Conservation (phyloP, 345 rosid species). For the Clausena lansium region DNA sequence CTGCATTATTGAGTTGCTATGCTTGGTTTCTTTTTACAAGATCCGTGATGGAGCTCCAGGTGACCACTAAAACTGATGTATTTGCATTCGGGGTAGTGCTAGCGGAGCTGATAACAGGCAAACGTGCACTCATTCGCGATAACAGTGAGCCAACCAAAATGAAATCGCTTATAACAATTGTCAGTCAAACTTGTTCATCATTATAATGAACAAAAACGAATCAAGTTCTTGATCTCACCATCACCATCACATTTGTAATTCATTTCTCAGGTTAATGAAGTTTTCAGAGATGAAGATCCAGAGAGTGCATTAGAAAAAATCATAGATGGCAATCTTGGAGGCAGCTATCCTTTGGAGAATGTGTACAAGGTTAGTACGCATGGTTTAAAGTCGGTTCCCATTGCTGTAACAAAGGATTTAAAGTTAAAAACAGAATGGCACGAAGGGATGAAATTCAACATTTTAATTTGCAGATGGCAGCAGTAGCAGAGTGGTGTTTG, state of each 20-base stretch:
- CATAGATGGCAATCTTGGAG: slow-evolving; percentile 44
- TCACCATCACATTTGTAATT: not conserved
- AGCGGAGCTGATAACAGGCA: slow-evolving; percentile 66
- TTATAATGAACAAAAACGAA: not conserved
- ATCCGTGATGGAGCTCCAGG: slow-evolving; percentile 66
- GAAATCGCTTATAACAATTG: slow-evolving; percentile 49
- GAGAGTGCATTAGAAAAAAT: slow-evolving; percentile 37
- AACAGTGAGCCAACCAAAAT: slow-evolving; percentile 40
- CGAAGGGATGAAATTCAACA: not conserved
- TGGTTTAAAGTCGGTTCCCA: not conserved
- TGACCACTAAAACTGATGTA: slow-evolving; percentile 60
- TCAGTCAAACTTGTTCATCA: slow-evolving; percentile 19
- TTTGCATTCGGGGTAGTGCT: slow-evolving; percentile 68
- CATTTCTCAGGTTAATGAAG: slow-evolving; percentile 32
- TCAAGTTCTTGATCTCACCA: not conserved
- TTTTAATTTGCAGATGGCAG: slow-evolving; percentile 45
- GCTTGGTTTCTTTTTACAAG: slow-evolving; percentile 24
- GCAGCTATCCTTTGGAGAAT: slow-evolving; percentile 48
- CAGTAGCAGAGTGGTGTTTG: slow-evolving; percentile 51
- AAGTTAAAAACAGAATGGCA: no score
- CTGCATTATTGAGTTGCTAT: no score
- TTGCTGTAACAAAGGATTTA: no score
- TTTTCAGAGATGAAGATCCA: slow-evolving; percentile 45
- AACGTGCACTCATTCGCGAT: slow-evolving; percentile 55
- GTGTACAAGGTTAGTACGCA: slow-evolving; percentile 37